A percentile compares a stretch with the other conserved stretches of the same genome.
Evolutionary conservation across 352 stramenopile genomes (phyloP).

Genomic region (Pythium rishiriense): DNA sequence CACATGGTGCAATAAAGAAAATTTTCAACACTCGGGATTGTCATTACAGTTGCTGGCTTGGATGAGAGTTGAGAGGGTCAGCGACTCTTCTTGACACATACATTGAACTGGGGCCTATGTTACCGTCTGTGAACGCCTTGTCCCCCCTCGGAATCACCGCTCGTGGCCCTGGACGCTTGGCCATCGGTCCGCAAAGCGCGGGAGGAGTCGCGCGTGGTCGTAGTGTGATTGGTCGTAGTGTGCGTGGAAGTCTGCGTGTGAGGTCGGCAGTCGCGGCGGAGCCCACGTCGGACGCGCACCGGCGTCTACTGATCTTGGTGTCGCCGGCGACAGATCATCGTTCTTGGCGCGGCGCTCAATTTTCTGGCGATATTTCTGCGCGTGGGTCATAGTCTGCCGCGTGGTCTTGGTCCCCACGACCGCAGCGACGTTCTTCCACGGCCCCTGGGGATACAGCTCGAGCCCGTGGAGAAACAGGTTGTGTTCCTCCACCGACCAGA

Average conservation of each 20-base stretch:
- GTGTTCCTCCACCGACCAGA: slow-evolving; percentile 1
- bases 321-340: neutral
- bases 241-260: neutral
- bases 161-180: neutral
- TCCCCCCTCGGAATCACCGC: neutral
- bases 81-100: neutral
- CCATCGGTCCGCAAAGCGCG: neutral
- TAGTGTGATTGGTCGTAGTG: neutral
- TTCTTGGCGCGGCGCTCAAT: slow-evolving; percentile 1
- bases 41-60: no score
- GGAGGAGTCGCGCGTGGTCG: neutral
- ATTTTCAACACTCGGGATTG: no score
- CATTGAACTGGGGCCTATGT: neutral
- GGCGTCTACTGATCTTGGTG: neutral
- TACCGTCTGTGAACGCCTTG: neutral
- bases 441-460: neutral
- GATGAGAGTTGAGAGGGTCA: neutral
- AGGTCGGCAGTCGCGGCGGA: neutral
- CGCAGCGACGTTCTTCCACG: neutral
- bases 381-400: slow-evolving; percentile 46
- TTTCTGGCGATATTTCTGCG: slow-evolving; percentile 44
- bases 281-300: neutral
- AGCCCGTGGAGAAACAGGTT: neutral
- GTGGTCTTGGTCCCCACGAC: neutral
- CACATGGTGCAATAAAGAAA: no score